Evolutionary conservation across 345 rosid species (phyloP).

Genomic region (Populus alba): DNA sequence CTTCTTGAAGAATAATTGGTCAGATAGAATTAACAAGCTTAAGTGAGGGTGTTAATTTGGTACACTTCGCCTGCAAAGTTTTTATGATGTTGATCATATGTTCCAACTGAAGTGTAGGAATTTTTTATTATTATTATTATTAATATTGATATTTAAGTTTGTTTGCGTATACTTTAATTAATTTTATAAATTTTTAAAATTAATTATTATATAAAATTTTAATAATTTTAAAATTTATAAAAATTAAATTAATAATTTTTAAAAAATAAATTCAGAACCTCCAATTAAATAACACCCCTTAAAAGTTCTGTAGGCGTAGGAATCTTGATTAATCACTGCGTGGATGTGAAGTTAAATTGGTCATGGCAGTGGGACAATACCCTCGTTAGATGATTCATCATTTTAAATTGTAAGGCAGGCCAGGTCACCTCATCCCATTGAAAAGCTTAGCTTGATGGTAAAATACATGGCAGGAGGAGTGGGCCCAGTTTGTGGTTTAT

Average conservation of each 20-base stretch:
- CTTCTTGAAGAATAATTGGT: conserved; percentile 5
- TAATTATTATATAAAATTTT: fast-evolving
- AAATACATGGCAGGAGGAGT: not conserved
- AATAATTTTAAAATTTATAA: no score
- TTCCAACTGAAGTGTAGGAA: conserved; percentile 18
- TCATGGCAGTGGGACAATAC: not conserved
- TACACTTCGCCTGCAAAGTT: not conserved
- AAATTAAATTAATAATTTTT: no score
- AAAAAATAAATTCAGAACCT: no score
- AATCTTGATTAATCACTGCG: conserved; percentile 9
- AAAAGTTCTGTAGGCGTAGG: no score
- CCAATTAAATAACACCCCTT: no score
- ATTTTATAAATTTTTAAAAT: no score
- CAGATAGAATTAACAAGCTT: not conserved
- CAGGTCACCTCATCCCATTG: not conserved
- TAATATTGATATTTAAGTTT: fast-evolving
- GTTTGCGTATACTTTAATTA: fast-evolving
- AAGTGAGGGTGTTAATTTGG: not conserved
- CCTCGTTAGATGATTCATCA: not conserved
- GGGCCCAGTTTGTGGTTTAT: not conserved
- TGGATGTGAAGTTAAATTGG: conserved; percentile 15
- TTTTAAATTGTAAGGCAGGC: not conserved
- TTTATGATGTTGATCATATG: conserved; percentile 18
- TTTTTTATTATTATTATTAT: no score
- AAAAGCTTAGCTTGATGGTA: not conserved